phyloP scores from a whole-genome alignment of 2,329 filamentous ascomycete species.

The Colletotrichum shisoi region DNA sequence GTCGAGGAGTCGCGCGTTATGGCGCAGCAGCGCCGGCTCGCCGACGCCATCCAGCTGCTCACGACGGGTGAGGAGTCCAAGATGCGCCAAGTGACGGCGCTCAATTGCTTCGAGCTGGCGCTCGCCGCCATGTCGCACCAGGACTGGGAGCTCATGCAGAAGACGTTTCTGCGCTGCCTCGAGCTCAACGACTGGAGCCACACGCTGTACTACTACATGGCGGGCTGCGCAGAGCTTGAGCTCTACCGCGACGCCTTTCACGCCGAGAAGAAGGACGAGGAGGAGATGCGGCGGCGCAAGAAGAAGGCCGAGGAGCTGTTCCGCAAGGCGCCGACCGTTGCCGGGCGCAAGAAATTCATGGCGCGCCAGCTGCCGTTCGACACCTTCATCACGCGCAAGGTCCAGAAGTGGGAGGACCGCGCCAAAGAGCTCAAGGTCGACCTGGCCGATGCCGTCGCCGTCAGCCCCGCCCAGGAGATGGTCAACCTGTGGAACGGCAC shows the following conservation, averaged over 20 bases:
- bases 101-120: constrained; percentile 85
- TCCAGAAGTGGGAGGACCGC: constrained; percentile 86
- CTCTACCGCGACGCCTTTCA: constrained; percentile 73
- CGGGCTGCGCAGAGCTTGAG: constrained; percentile 79
- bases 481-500: constrained; percentile 91
- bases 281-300: constrained; percentile 65
- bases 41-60: constrained; percentile 72
- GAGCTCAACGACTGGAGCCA: constrained; percentile 92
- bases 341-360: constrained; percentile 90
- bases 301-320: constrained; percentile 73
- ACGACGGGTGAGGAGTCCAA: constrained; percentile 67
- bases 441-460: constrained; percentile 80
- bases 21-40: constrained; percentile 71
- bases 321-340: constrained; percentile 73
- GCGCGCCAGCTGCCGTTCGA: constrained; percentile 90
- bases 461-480: constrained; percentile 88
- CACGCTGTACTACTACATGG: constrained; percentile 87
- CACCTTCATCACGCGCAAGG: constrained; percentile 80
- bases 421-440: constrained; percentile 71
- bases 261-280: constrained; percentile 44
- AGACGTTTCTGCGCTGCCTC: constrained; percentile 76
- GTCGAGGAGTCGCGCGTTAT: constrained; percentile 85
- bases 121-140: constrained; percentile 81
- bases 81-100: constrained; percentile 86
- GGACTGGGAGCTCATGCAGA: constrained; percentile 75